Percentiles rank a stretch among this genome's conserved stretches.
These are phyloP conservation scores for Aureobasidium leucospermi DNA, from an alignment of 2,329 filamentous ascomycete genomes.

Conservation along the genomic window DNA sequence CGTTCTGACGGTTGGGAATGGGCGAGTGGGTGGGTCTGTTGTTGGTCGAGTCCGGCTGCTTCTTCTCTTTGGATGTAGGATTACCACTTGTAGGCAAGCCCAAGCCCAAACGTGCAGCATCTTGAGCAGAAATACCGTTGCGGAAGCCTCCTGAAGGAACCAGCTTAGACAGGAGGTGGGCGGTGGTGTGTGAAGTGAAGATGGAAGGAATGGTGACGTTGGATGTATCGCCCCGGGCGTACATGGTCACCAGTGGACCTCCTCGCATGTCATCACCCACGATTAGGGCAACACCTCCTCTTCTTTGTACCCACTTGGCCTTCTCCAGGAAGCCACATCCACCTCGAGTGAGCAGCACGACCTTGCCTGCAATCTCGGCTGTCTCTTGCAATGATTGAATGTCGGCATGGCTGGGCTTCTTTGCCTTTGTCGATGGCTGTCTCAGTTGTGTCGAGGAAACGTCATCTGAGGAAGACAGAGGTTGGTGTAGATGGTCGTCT, in stretches of 20 bases:
- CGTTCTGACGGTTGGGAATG: background rate
- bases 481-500: constrained; percentile 72
- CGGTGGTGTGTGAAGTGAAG: constrained; percentile 91
- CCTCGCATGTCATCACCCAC: constrained; percentile 90
- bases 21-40: background rate
- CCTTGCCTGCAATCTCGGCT: constrained; percentile 87
- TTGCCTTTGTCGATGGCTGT: constrained; percentile 27
- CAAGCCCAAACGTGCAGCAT: constrained; percentile 47
- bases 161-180: constrained; percentile 82
- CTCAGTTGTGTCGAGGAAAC: constrained; percentile 35
- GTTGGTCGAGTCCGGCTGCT: constrained; percentile 15
- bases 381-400: constrained; percentile 87
- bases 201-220: constrained; percentile 90
- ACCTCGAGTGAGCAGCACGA: constrained; percentile 83
- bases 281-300: constrained; percentile 82
- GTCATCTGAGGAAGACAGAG: constrained; percentile 38
- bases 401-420: constrained; percentile 59
- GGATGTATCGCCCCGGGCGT: constrained; percentile 90
- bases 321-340: constrained; percentile 97
- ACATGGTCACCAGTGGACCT: constrained; percentile 91
- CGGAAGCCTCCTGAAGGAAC: constrained; percentile 63
- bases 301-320: constrained; percentile 89
- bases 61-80: constrained; percentile 20
- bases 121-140: constrained; percentile 53
- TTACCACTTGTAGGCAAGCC: constrained; percentile 16